These are phyloP conservation scores for Arabidopsis suecica DNA, from an alignment of 345 rosid genomes.

Conservation along the genomic window DNA sequence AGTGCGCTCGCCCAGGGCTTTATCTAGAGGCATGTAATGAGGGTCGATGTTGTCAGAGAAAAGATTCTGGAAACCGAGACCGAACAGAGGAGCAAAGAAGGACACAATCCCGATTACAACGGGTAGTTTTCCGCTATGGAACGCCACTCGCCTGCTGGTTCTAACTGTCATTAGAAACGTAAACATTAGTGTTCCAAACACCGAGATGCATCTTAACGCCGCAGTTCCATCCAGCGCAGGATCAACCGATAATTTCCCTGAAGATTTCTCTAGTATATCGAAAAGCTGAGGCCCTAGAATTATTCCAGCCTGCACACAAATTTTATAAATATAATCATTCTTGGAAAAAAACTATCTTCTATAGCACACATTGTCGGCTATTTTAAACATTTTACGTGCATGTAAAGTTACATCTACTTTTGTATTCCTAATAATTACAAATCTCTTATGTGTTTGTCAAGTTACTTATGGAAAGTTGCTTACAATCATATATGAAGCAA, in stretches of 20 bases:
- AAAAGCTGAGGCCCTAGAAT: slow-evolving; percentile 27
- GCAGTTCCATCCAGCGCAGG: slow-evolving; percentile 17
- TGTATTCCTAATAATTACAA: too few relatives aligned
- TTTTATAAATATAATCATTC: not conserved
- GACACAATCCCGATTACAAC: slow-evolving; percentile 18
- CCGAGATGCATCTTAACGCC: slow-evolving; percentile 37
- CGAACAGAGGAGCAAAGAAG: slow-evolving; percentile 22
- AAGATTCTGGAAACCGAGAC: not conserved
- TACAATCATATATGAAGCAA: slow-evolving; percentile 33
- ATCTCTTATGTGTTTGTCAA: not conserved
- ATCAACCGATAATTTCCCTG: slow-evolving; percentile 19
- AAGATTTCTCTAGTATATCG: slow-evolving; percentile 5
- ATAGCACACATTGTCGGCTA: not conserved
- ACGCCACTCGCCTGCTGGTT: slow-evolving; percentile 41
- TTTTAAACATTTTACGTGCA: not conserved
- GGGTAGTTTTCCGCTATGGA: slow-evolving; percentile 31
- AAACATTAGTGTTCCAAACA: slow-evolving; percentile 48
- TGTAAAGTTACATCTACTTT: not conserved
- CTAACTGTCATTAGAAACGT: slow-evolving; percentile 52
- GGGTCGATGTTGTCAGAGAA: slow-evolving; percentile 21
- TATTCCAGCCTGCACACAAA: slow-evolving; percentile 37
- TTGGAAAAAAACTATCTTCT: not conserved
- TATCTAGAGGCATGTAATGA: slow-evolving; percentile 19
- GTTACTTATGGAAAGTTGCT: not conserved
- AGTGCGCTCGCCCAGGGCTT: slow-evolving; percentile 25